phyloP scores from a whole-genome alignment of 805 yeast species.

The Metschnikowia aberdeeniae region DNA sequence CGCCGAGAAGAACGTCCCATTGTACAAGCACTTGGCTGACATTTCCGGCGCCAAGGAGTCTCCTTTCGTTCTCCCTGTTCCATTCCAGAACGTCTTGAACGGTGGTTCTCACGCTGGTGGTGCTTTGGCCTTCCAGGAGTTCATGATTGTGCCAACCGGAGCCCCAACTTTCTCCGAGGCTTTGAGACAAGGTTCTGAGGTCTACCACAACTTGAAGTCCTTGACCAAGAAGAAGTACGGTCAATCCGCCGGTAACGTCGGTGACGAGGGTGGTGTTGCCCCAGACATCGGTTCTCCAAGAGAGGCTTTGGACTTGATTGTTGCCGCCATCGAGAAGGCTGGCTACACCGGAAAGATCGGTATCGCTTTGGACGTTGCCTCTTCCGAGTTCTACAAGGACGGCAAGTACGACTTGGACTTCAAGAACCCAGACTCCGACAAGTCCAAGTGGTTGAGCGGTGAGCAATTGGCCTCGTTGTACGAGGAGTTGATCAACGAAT shows the following conservation, averaged over 20 bases:
- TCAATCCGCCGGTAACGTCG: conserved; percentile 98
- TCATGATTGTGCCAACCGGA: conserved; percentile 96
- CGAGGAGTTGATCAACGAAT: conserved; percentile 72
- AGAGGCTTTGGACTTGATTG: conserved; percentile 95
- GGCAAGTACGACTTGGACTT: conserved; percentile 97
- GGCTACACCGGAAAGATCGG: conserved; percentile 92
- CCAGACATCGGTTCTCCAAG: conserved; percentile 93
- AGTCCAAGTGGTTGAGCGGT: conserved; percentile 88
- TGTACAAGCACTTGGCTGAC: conserved; percentile 86
- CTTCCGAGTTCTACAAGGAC: conserved; percentile 96
- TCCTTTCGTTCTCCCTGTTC: conserved; percentile 96
- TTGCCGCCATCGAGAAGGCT: conserved; percentile 83
- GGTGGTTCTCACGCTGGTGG: conserved; percentile 99
- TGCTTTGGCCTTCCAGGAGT: conserved; percentile 97
- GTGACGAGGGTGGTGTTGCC: conserved; percentile 99
- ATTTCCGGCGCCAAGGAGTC: conserved; percentile 66
- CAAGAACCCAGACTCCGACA: conserved; percentile 93
- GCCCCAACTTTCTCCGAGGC: conserved; percentile 93
- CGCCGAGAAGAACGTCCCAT: conserved; percentile 89
- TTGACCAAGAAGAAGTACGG: conserved; percentile 95
- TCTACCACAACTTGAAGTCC: conserved; percentile 93
- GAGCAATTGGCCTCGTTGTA: conserved; percentile 81
- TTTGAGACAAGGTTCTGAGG: conserved; percentile 95
- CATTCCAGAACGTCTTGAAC: conserved; percentile 97
- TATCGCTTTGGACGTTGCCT: conserved; percentile 95